These are phyloP conservation scores for Diaporthe nobilis DNA, from an alignment of 2,329 filamentous ascomycete species.

Conservation along the genomic window DNA sequence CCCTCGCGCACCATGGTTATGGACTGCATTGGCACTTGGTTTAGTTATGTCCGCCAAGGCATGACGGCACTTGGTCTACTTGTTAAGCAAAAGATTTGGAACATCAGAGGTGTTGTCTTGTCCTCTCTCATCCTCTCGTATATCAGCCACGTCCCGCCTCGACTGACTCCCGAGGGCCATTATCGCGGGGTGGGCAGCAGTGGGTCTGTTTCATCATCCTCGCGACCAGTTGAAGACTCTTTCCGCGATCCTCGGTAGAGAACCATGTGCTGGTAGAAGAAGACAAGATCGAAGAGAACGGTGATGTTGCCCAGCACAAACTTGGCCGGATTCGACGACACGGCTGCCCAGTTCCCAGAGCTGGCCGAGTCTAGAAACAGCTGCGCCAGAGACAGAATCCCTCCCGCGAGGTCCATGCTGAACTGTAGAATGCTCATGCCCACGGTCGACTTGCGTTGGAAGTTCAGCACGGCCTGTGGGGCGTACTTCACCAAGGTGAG, in stretches of 20 bases:
- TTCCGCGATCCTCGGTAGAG: not conserved
- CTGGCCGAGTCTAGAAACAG: slow-evolving; percentile 13
- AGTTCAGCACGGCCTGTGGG: slow-evolving; percentile 29
- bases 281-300: slow-evolving; percentile 29
- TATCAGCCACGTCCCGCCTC: not conserved
- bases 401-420: slow-evolving; percentile 4
- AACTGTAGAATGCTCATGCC: slow-evolving; percentile 24
- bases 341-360: slow-evolving; percentile 11
- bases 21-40: too few relatives aligned
- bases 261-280: slow-evolving; percentile 22
- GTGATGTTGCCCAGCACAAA: slow-evolving; percentile 35
- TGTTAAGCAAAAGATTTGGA: too few relatives aligned
- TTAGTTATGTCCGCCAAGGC: too few relatives aligned
- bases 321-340: slow-evolving; percentile 31
- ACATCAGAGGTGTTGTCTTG: too few relatives aligned
- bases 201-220: not conserved
- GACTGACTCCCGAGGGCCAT: not conserved
- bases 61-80: too few relatives aligned
- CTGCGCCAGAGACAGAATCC: slow-evolving; percentile 1
- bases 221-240: not conserved
- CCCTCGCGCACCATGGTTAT: too few relatives aligned
- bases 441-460: slow-evolving; percentile 25
- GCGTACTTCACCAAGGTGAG: slow-evolving; percentile 37
- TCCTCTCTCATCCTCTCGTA: not conserved
- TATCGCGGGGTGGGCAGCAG: not conserved